A percentile compares a stretch with the other conserved stretches of the same genome.
Evolutionary conservation across 176 grass and related monocot species (phyloP).

Genomic region (Saccharum officinarum): DNA sequence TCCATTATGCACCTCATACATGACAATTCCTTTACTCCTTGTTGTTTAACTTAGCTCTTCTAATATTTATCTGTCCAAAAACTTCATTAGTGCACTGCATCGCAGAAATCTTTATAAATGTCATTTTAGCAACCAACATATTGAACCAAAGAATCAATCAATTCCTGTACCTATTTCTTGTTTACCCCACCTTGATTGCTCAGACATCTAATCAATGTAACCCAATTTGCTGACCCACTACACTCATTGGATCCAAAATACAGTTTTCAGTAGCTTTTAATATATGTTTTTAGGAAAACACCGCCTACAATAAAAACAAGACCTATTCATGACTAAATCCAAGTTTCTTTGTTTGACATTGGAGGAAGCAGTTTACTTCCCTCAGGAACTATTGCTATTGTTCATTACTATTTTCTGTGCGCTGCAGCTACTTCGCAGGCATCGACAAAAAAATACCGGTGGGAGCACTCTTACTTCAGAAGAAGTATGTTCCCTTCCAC

Average conservation of each 20-base stretch:
- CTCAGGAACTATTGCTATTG: conserved; percentile 21
- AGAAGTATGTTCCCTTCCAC: conserved; percentile 68
- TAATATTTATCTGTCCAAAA: conserved; percentile 8
- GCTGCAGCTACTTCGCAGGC: conserved; percentile 76
- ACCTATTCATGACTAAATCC: not conserved
- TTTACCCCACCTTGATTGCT: not conserved
- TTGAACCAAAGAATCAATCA: not conserved
- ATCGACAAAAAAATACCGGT: conserved; percentile 74
- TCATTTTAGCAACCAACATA: not conserved
- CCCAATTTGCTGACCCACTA: not conserved
- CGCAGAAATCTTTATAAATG: not conserved
- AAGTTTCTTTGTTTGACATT: not conserved
- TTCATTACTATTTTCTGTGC: conserved; percentile 26
- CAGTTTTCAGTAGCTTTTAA: not conserved
- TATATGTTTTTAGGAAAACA: not conserved
- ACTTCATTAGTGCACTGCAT: conserved; percentile 13
- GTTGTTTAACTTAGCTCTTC: not conserved
- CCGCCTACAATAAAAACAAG: not conserved
- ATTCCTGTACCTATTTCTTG: not conserved
- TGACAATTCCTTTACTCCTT: not conserved
- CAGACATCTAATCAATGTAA: not conserved
- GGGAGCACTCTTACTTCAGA: conserved; percentile 85
- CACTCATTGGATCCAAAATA: not conserved
- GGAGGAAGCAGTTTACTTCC: conserved; percentile 3
- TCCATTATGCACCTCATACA: not conserved